These are phyloP conservation scores for Parasitella parasitica DNA, from an alignment of 371 early-diverging fungal species.

Conservation along the genomic window DNA sequence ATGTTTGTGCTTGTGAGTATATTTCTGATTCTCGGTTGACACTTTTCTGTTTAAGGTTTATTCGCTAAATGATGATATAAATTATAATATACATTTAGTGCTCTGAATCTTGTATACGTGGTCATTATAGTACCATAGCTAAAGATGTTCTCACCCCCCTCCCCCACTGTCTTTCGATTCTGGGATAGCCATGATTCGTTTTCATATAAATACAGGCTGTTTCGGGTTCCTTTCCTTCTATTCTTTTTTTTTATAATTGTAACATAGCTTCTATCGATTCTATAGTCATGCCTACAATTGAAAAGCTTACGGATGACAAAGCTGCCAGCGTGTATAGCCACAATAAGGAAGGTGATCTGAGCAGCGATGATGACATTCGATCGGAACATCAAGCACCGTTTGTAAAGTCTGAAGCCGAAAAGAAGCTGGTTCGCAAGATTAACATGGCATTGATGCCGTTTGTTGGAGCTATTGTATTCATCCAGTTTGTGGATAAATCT, in stretches of 20 bases:
- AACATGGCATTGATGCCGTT: constrained; percentile 29
- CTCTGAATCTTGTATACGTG: no score
- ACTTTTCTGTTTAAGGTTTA: not conserved
- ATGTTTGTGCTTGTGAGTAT: constrained; percentile 7
- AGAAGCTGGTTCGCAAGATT: constrained; percentile 27
- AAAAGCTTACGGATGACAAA: constrained; percentile 6
- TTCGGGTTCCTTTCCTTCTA: not conserved
- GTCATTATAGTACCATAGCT: not conserved
- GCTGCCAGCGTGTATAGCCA: constrained; percentile 4
- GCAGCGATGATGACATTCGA: not conserved
- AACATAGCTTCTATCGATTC: not conserved
- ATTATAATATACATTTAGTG: not conserved
- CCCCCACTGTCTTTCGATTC: not conserved
- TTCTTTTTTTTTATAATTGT: constrained; percentile 1
- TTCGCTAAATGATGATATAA: not conserved
- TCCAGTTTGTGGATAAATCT: constrained; percentile 40
- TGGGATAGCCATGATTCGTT: not conserved
- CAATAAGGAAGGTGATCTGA: not conserved
- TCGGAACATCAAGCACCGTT: not conserved
- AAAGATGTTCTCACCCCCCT: not conserved
- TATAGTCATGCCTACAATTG: not conserved
- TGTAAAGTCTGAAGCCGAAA: constrained; percentile 25
- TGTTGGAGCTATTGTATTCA: constrained; percentile 27
- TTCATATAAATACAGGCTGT: not conserved
- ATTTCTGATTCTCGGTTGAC: not conserved